These are phyloP conservation scores for Acacia crassicarpa DNA, from an alignment of 306 rosid genomes.

Conservation along the genomic window DNA sequence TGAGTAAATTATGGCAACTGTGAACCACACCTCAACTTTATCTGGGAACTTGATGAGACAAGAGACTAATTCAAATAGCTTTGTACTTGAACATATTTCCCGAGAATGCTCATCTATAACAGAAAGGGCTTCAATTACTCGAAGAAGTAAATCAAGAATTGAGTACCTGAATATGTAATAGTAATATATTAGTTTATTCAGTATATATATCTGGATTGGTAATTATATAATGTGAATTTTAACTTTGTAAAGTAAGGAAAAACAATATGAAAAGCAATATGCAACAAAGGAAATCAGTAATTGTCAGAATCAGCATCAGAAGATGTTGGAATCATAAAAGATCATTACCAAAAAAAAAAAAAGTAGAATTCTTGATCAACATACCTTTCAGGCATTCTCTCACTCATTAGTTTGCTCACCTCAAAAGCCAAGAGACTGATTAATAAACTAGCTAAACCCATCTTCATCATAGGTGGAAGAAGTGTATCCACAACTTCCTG, in stretches of 20 bases:
- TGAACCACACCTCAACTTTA: conserved; percentile 92
- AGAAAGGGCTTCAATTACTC: conserved; percentile 76
- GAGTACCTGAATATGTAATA: conserved; percentile 58
- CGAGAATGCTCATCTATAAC: conserved; percentile 70
- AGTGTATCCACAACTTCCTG: conserved; percentile 57
- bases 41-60: conserved; percentile 70
- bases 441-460: conserved; percentile 74
- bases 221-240: conserved; percentile 18
- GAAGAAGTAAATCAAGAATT: conserved; percentile 75
- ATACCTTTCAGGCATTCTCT: conserved; percentile 80
- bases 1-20: conserved; percentile 18
- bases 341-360: conserved; percentile 15
- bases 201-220: conserved; percentile 2
- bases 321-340: conserved; percentile 14
- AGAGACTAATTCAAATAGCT: conserved; percentile 60
- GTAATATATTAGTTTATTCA: conserved; percentile 22
- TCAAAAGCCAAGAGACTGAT: conserved; percentile 68
- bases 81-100: conserved; percentile 70
- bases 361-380: conserved; percentile 24
- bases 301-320: conserved; percentile 23
- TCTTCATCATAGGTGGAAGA: conserved; percentile 68
- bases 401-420: conserved; percentile 53
- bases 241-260: background rate
- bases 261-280: conserved; percentile 10
- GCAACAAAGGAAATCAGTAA: background rate